These are phyloP conservation scores for Misopates orontium DNA, from an alignment of 257 asterid species.

Conservation along the genomic window DNA sequence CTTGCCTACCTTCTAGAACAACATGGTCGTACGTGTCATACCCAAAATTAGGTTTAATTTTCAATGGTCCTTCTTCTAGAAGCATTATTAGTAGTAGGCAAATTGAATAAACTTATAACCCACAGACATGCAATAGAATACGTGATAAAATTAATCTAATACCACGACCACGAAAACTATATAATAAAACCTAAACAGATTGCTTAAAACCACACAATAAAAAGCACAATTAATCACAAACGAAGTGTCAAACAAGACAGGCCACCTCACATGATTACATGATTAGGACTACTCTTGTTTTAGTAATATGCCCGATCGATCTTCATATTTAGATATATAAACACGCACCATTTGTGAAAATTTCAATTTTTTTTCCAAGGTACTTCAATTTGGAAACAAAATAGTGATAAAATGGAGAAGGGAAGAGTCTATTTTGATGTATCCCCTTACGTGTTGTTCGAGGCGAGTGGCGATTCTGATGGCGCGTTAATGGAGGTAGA, in stretches of 20 bases:
- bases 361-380: not conserved
- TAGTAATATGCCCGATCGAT: not conserved
- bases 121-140: no score
- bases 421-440: conserved; percentile 33
- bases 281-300: no score
- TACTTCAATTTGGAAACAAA: not conserved
- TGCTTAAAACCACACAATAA: not conserved
- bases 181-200: not conserved
- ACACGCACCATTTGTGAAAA: not conserved
- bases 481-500: conserved; percentile 23
- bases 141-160: no score
- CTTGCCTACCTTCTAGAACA: no score
- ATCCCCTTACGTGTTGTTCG: conserved; percentile 45
- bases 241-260: conserved; percentile 46
- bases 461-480: conserved; percentile 62
- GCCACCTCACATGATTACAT: conserved; percentile 32
- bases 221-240: not conserved
- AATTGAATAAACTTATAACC: no score
- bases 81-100: no score
- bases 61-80: no score
- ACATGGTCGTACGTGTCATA: no score
- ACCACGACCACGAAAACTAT: no score
- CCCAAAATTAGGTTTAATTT: no score
- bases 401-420: conserved; percentile 18
- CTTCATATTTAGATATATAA: not conserved